phyloP scores from a whole-genome alignment of 164 flowering plant genomes.

The Kalanchoe fedtschenkoi region DNA sequence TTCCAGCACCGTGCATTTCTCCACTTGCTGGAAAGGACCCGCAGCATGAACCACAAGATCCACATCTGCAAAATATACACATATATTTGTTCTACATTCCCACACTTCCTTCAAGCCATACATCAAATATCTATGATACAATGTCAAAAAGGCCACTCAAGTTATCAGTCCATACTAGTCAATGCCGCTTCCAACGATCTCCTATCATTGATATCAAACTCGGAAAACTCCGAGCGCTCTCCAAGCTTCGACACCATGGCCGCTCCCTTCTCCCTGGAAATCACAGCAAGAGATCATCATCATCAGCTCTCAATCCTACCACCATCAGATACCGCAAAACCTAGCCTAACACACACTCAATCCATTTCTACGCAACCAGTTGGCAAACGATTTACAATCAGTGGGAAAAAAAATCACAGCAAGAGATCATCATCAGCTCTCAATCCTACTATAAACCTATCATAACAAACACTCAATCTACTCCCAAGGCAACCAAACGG shows the following conservation, averaged over 20 bases:
- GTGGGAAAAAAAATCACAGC: too few relatives aligned
- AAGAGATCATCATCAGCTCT: too few relatives aligned
- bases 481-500: not conserved
- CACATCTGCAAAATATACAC: slow-evolving; percentile 42
- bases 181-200: slow-evolving; percentile 48
- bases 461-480: not conserved
- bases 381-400: too few relatives aligned
- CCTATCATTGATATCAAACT: slow-evolving; percentile 46
- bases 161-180: slow-evolving; percentile 25
- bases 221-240: slow-evolving; percentile 48
- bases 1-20: slow-evolving; percentile 78
- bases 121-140: too few relatives aligned
- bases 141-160: too few relatives aligned
- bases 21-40: slow-evolving; percentile 83
- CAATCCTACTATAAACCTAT: not conserved
- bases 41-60: slow-evolving; percentile 94
- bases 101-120: too few relatives aligned
- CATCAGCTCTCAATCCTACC: not conserved
- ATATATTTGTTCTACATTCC: too few relatives aligned
- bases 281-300: not conserved
- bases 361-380: not conserved
- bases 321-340: not conserved
- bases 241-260: slow-evolving; percentile 59
- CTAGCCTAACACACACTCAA: not conserved
- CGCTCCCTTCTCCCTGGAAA: slow-evolving; percentile 69